Conservation (phyloP, 2,329 filamentous ascomycete genomes). For the Zasmidium angulare region DNA sequence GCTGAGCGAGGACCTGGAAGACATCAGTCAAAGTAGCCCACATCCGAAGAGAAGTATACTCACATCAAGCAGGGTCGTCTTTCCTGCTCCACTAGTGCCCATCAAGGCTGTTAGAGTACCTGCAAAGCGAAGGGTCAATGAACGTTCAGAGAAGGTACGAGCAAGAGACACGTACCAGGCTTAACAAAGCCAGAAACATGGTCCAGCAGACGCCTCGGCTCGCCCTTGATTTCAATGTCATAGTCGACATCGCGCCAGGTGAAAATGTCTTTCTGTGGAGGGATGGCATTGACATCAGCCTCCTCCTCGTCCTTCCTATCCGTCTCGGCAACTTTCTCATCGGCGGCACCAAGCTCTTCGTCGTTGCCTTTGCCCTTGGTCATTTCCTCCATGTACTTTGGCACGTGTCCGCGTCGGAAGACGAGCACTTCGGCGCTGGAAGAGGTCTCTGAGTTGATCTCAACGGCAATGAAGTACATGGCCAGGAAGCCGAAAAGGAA, state of each 20-base stretch:
- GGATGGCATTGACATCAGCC: slow-evolving; percentile 39
- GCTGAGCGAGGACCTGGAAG: slow-evolving; percentile 50
- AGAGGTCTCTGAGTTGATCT: slow-evolving; percentile 62
- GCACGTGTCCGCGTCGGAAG: slow-evolving; percentile 52
- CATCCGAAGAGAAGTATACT: slow-evolving; percentile 2
- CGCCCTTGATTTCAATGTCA: slow-evolving; percentile 54
- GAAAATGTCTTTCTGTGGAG: slow-evolving; percentile 44
- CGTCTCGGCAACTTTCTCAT: slow-evolving; percentile 26
- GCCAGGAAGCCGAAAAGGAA: slow-evolving; percentile 65
- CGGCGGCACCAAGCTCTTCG: slow-evolving; percentile 34
- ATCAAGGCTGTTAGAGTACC: slow-evolving; percentile 22
- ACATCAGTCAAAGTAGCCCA: slow-evolving; percentile 3
- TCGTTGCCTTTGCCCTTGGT: slow-evolving; percentile 35
- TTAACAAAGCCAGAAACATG: slow-evolving; percentile 57
- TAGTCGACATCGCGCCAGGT: slow-evolving; percentile 58
- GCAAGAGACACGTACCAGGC: slow-evolving; percentile 52
- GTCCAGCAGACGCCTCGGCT: slow-evolving; percentile 53
- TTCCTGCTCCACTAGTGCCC: slow-evolving; percentile 51
- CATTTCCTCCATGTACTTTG: slow-evolving; percentile 38
- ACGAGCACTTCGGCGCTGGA: slow-evolving; percentile 70
- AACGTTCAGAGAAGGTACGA: slow-evolving; percentile 42
- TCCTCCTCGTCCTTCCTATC: slow-evolving; percentile 24
- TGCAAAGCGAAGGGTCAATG: slow-evolving; percentile 37
- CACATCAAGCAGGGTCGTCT: slow-evolving; percentile 59
- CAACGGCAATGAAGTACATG: slow-evolving; percentile 63